Conservation (phyloP, 2,329 filamentous ascomycete species). For the Metarhizium brunneum region DNA sequence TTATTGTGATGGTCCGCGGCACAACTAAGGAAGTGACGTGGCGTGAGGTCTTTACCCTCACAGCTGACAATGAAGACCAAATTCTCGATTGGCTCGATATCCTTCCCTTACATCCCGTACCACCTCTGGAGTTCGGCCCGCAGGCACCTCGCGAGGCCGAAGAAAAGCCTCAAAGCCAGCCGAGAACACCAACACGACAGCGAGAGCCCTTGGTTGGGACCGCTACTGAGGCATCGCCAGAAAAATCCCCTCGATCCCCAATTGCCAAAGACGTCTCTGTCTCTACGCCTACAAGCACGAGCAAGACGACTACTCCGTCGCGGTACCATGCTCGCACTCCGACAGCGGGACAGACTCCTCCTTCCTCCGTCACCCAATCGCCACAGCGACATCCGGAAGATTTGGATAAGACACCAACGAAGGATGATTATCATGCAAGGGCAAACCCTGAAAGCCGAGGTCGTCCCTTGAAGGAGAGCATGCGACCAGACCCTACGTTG, state of each 20-base stretch:
- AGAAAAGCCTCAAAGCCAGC: conserved; percentile 14
- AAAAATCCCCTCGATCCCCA: conserved; percentile 14
- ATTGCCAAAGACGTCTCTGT: conserved; percentile 9
- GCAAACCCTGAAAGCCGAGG: conserved; percentile 13
- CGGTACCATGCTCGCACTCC: conserved; percentile 16
- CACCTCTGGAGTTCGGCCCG: conserved; percentile 26
- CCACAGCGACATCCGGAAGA: not conserved
- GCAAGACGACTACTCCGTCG: conserved; percentile 13
- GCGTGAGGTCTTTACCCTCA: conserved; percentile 76
- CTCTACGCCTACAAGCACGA: conserved; percentile 11
- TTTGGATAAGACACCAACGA: conserved; percentile 7
- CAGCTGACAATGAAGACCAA: conserved; percentile 66
- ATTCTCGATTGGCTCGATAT: conserved; percentile 82
- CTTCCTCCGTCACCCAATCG: not conserved
- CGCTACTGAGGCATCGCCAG: conserved; percentile 12
- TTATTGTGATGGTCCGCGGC: conserved; percentile 83
- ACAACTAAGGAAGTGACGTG: conserved; percentile 57
- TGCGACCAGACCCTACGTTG: conserved; percentile 27
- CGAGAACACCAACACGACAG: conserved; percentile 18
- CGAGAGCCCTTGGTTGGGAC: conserved; percentile 15
- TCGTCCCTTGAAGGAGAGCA: conserved; percentile 25
- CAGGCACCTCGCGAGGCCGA: conserved; percentile 24
- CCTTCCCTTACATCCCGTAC: conserved; percentile 45
- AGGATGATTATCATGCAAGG: conserved; percentile 17
- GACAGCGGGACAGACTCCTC: not conserved